These are phyloP conservation scores for Talaromyces sp. DNA, from an alignment of 2,329 filamentous ascomycete genomes.

Conservation along the genomic window DNA sequence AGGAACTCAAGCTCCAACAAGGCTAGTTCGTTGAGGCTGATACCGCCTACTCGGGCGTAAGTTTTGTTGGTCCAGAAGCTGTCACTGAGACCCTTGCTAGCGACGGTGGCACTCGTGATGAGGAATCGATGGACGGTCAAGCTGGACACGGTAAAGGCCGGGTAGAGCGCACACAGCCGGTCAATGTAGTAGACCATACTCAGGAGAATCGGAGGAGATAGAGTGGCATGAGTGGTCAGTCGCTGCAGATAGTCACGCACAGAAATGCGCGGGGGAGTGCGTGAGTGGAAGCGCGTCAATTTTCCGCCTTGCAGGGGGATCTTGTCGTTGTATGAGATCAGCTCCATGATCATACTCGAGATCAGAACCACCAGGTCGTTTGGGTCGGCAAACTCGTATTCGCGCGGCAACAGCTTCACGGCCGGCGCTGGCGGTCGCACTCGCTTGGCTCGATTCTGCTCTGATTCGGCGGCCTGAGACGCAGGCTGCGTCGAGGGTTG, in stretches of 20 bases:
- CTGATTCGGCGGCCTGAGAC: conserved; percentile 18
- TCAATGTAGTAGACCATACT: conserved; percentile 99
- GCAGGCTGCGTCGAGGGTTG: conserved; percentile 14
- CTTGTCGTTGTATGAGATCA: conserved; percentile 87
- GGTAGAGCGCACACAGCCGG: conserved; percentile 83
- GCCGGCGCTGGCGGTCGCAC: conserved; percentile 39
- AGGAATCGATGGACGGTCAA: conserved; percentile 95
- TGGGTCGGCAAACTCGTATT: conserved; percentile 75
- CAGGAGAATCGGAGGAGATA: conserved; percentile 87
- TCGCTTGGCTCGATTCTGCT: conserved; percentile 40
- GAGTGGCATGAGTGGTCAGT: conserved; percentile 85
- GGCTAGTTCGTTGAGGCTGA: conserved; percentile 83
- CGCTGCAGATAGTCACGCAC: conserved; percentile 90
- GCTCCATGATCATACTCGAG: conserved; percentile 88
- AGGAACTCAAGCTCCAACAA: conserved; percentile 90
- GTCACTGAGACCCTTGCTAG: conserved; percentile 91
- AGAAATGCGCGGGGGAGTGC: conserved; percentile 83
- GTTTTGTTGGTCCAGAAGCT: conserved; percentile 98
- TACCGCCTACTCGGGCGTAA: conserved; percentile 88
- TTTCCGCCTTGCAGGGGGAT: conserved; percentile 79
- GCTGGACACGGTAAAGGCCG: conserved; percentile 92
- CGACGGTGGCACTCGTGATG: conserved; percentile 91
- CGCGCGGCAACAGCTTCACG: conserved; percentile 52
- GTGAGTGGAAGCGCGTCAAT: conserved; percentile 90
- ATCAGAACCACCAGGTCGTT: conserved; percentile 88